Base-by-base conservation (phyloP, 2,329 filamentous ascomycete species). In the Ophiostoma piceae region DNA sequence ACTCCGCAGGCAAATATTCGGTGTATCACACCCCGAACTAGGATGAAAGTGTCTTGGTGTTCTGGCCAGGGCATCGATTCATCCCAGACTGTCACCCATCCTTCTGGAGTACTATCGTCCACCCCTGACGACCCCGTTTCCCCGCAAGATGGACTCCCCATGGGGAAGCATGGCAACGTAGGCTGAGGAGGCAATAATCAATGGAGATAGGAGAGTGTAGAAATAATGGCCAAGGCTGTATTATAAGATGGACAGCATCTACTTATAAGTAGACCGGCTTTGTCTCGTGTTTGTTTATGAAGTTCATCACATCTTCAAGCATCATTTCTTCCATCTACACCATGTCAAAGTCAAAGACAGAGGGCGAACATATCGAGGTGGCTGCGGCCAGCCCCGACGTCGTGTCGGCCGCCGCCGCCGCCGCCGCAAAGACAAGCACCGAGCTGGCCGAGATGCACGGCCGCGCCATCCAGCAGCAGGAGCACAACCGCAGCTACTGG, bases 381-480 rank as follows among this genome's bases (percentile, higher is more conserved):
- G 57, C 57, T 4, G 57, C 12, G 57, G 26, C 57, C 7, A 19
- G 26, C 26, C 57, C 57, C 11, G 57, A 2, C 1, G 57, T 35
- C 35, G 35, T 35, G 35, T 35, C 35, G 35, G 35, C 35, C 4
- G 35, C 57, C 11, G 65, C 65, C n/a, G 65, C 35, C 16, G 39
- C 37, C n/a, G 22, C 37, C 9, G 39, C 35, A 39, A 65, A 37
- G 62, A 65, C 62, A 7, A 39, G 32, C 37, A 16, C 65, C 2
- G 65, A 41, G 37, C 35, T 43, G 19, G 60, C 29, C n/a, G 68
- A 69, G 43, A 64, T 69, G 14, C 66, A 66, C n/a, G 70, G 68
- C 37, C 70, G 70, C 1, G 70, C 70, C 65, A 69, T 71, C 54
- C 70, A 71, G 66, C 68, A 69, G 41, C 67, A 67, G 57, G 70